Conservation (phyloP, 2,329 filamentous ascomycete genomes). For the Fusarium verticillioides region DNA sequence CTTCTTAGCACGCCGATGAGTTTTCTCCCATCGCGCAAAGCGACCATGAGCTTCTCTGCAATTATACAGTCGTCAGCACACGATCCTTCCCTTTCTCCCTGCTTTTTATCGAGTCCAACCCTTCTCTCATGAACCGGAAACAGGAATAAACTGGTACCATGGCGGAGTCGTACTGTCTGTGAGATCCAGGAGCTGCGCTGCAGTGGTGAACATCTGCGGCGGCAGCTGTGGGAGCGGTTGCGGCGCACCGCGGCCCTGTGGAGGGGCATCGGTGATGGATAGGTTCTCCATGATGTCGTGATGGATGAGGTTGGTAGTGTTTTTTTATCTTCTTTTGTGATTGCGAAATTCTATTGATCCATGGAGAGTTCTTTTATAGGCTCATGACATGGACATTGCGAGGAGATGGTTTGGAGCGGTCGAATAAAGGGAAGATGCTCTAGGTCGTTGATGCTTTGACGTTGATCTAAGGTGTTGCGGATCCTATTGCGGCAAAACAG, state of each 20-base stretch:
- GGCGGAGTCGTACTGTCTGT: constrained; percentile 83
- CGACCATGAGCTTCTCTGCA: constrained; percentile 92
- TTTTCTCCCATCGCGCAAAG: constrained; percentile 92
- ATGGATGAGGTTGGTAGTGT: constrained; percentile 8
- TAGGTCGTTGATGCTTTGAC: constrained; percentile 41
- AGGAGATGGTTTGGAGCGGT: constrained; percentile 16
- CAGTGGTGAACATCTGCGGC: constrained; percentile 98
- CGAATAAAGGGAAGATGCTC: constrained; percentile 28
- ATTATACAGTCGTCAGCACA: constrained; percentile 40
- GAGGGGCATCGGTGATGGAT: constrained; percentile 61
- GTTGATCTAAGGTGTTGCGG: constrained; percentile 33
- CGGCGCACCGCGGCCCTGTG: constrained; percentile 53
- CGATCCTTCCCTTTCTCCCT: constrained; percentile 31
- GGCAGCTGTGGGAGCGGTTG: constrained; percentile 73
- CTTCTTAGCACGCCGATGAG: constrained; percentile 91
- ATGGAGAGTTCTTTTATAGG: constrained; percentile 28
- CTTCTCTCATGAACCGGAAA: constrained; percentile 7
- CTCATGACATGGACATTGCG: constrained; percentile 44
- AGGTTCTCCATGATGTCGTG: constrained; percentile 64
- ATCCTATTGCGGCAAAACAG: constrained; percentile 38
- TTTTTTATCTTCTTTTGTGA: constrained; percentile 11
- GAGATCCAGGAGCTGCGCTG: constrained; percentile 92
- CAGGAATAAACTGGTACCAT: constrained; percentile 19
- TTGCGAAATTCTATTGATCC: constrained; percentile 28
- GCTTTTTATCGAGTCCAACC: background rate